Conservation (phyloP, 1,284 basidiomycete species). For the Ustilago xerochloae region DNA sequence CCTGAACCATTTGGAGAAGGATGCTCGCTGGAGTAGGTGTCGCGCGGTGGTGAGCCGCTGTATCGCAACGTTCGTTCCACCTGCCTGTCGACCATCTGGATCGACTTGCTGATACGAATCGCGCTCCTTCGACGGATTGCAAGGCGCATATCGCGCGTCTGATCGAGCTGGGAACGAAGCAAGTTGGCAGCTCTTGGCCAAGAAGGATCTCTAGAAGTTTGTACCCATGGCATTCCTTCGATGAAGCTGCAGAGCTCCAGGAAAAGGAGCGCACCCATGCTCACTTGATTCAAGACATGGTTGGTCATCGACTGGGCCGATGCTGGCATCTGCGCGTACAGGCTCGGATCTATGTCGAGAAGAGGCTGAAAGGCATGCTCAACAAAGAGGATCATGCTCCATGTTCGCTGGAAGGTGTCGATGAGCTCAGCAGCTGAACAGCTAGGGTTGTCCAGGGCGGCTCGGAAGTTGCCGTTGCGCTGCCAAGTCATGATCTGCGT, state of each 20-base stretch:
- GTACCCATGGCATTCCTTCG: constrained; percentile 39
- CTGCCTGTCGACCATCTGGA: constrained; percentile 28
- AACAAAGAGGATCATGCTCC: constrained; percentile 29
- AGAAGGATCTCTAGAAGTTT: constrained; percentile 26
- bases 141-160: constrained; percentile 24
- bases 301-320: constrained; percentile 38
- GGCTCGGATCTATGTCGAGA: constrained; percentile 22
- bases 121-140: constrained; percentile 31
- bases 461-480: constrained; percentile 36
- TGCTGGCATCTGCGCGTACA: constrained; percentile 30
- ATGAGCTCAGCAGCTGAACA: constrained; percentile 13
- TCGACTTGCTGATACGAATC: constrained; percentile 24
- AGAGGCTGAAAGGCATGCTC: constrained; percentile 31
- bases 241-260: constrained; percentile 41
- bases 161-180: constrained; percentile 22
- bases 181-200: constrained; percentile 32
- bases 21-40: constrained; percentile 4
- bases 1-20: constrained; percentile 16
- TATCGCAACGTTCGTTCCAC: constrained; percentile 28
- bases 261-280: constrained; percentile 34
- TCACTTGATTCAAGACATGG: constrained; percentile 27
- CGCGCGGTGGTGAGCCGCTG: constrained; percentile 18
- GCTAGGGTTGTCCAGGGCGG: constrained; percentile 15
- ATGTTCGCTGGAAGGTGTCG: constrained; percentile 27
- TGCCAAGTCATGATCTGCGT: constrained; percentile 47